Evolutionary conservation across 805 yeast species (phyloP), one percentile per base, ranked within the genome.

Genomic region (Lachancea thermotolerans): DNA sequence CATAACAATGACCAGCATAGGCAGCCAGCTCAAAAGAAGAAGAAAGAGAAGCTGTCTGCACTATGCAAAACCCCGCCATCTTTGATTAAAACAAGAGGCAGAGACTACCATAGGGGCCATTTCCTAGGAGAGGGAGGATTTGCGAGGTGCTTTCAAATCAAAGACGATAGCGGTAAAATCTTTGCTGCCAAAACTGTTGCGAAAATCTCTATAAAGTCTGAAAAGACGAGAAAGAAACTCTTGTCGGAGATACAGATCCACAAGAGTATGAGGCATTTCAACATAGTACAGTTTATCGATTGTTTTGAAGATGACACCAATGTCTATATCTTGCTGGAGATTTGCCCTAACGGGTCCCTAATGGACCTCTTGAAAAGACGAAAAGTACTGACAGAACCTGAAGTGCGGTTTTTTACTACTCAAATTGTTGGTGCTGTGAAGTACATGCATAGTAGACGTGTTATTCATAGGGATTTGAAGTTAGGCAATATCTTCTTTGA

Each of bases 171-270:
- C 52, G 98, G 98, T 31, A 78, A 79, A 58, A 76, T 86, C 1
- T 93, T 74, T 66, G 99, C 99, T 15, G 99, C 99, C 29, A 93
- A 93, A 62, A 95, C 99, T 0, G 95, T 93, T 32, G 99, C 99
- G 44, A 93, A 93, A 66, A 90, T 90, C 0, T 89, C 97, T 10
- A 83, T 93, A 54, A 85, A 83, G 54, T 82, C 85, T 49, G 95
- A 86, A 57, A 91, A 91, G 73, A 90, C 98, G 10, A 81, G 86
- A 56, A 67, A 68, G 15, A 83, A 86, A 67, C 77, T 93, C 48
- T 72, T 93, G 53, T 87, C 95, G 41, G 99, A 93, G 65, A 93
- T 93, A 63, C 90, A 89, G 62, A 89, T 93, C 56, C 99, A 93
- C 67, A 87, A 90, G 62, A 79, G 85, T 47, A 81, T 93, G 80